Evolutionary conservation across 805 yeast genomes (phyloP).

Genomic region (Starmerella floris): DNA sequence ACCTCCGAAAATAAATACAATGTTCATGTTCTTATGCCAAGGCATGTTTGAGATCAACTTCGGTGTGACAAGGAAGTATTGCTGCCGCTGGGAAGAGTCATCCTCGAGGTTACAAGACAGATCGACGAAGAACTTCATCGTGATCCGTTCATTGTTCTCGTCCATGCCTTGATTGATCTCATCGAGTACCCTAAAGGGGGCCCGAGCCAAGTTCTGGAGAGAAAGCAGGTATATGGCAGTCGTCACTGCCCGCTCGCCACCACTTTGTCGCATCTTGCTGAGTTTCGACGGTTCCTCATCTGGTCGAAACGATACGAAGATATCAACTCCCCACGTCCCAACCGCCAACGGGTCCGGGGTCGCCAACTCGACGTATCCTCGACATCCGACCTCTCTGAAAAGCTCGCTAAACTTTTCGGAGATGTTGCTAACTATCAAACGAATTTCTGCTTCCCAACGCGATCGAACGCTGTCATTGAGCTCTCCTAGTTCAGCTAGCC

Average conservation of each 20-base stretch:
- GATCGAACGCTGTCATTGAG: constrained; percentile 16
- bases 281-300: constrained; percentile 54
- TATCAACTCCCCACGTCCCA: constrained; percentile 63
- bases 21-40: constrained; percentile 66
- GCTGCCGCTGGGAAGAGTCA: constrained; percentile 36
- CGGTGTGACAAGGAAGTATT: constrained; percentile 87
- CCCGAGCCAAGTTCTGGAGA: constrained; percentile 70
- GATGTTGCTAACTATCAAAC: constrained; percentile 39
- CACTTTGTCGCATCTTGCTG: constrained; percentile 84
- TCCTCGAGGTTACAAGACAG: constrained; percentile 49
- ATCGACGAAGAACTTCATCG: constrained; percentile 73
- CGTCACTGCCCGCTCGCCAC: constrained; percentile 94
- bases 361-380: constrained; percentile 60
- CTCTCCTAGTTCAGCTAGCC: constrained; percentile 6
- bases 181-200: constrained; percentile 92
- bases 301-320: constrained; percentile 75
- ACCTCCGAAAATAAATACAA: constrained; percentile 69
- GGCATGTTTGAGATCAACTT: constrained; percentile 66
- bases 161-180: constrained; percentile 99
- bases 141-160: constrained; percentile 73
- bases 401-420: constrained; percentile 52
- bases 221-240: constrained; percentile 85
- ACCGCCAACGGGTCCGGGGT: constrained; percentile 28
- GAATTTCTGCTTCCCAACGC: constrained; percentile 53
- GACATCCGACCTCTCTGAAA: constrained; percentile 67